These are phyloP conservation scores for Monosporozyma aerobia DNA, from an alignment of 805 yeast species.

Conservation along the genomic window DNA sequence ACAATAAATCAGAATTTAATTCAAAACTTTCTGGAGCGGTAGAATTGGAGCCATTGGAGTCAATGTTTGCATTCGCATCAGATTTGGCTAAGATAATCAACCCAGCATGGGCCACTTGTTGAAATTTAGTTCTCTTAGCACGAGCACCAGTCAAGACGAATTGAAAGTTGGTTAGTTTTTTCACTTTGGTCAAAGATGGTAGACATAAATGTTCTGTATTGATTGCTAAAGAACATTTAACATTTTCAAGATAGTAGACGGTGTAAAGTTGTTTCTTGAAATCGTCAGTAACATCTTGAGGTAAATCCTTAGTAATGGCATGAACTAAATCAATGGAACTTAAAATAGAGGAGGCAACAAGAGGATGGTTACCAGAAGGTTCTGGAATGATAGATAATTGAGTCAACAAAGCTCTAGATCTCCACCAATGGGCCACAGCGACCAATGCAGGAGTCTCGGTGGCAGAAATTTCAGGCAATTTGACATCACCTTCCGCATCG, in stretches of 20 bases:
- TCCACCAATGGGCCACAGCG: conserved; percentile 65
- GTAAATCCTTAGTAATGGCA: conserved; percentile 18
- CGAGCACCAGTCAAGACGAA: conserved; percentile 77
- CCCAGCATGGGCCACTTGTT: conserved; percentile 59
- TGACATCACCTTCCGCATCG: conserved; percentile 10
- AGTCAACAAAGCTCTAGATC: conserved; percentile 55
- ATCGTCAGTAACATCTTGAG: conserved; percentile 23
- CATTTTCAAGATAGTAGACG: conserved; percentile 53
- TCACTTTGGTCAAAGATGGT: conserved; percentile 47
- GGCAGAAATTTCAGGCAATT: conserved; percentile 16
- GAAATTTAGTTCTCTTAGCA: conserved; percentile 81
- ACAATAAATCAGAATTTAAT: conserved; percentile 64
- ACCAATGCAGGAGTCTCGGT: conserved; percentile 26
- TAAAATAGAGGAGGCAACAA: conserved; percentile 30
- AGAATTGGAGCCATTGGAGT: conserved; percentile 10
- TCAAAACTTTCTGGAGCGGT: conserved; percentile 46
- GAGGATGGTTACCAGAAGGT: conserved; percentile 39
- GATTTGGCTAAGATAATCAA: conserved; percentile 67
- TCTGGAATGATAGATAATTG: conserved; percentile 60
- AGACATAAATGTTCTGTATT: conserved; percentile 54
- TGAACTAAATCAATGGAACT: conserved; percentile 22
- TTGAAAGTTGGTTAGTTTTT: conserved; percentile 48
- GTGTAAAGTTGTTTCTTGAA: conserved; percentile 34
- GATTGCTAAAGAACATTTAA: conserved; percentile 54
- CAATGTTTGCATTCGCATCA: conserved; percentile 3